Percentiles rank a stretch among this genome's conserved stretches.
Conservation (phyloP, 2,329 filamentous ascomycete species). For the Cladosporium sp. region DNA sequence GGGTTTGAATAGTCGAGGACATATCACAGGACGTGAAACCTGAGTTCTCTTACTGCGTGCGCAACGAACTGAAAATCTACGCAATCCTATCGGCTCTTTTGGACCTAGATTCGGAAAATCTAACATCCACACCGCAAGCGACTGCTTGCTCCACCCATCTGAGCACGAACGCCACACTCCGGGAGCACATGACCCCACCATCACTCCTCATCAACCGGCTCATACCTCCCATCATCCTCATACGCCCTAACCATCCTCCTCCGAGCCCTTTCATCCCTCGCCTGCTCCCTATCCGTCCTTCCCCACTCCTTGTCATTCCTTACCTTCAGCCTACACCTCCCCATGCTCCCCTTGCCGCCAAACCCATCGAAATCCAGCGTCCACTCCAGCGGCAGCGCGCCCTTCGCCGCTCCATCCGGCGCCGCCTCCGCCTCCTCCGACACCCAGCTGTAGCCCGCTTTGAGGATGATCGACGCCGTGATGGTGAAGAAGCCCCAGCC, state of each 20-base stretch:
- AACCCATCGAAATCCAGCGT: conserved; percentile 36
- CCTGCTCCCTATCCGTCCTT: conserved; percentile 15
- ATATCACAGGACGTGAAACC: no score
- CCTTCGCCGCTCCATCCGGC: conserved; percentile 28
- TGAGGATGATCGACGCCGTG: conserved; percentile 36
- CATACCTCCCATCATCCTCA: conserved; percentile 22
- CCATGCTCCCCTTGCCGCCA: conserved; percentile 34
- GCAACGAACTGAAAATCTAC: no score
- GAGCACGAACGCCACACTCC: no score
- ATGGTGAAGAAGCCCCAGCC: conserved; percentile 41
- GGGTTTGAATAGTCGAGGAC: no score
- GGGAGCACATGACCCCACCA: no score
- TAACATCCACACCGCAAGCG: no score
- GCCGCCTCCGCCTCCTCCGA: conserved; percentile 32
- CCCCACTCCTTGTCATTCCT: conserved; percentile 27
- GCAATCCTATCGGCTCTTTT: no score
- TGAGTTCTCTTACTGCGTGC: no score
- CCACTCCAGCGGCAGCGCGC: conserved; percentile 37
- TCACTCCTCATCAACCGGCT: conserved; percentile 7
- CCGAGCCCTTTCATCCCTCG: conserved; percentile 23
- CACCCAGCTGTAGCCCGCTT: conserved; percentile 40
- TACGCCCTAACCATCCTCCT: conserved; percentile 18
- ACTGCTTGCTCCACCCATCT: no score
- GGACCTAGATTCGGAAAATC: no score
- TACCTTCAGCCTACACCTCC: conserved; percentile 35